phyloP scores from a whole-genome alignment of 345 rosid species.

The Pugionium dolabratum region DNA sequence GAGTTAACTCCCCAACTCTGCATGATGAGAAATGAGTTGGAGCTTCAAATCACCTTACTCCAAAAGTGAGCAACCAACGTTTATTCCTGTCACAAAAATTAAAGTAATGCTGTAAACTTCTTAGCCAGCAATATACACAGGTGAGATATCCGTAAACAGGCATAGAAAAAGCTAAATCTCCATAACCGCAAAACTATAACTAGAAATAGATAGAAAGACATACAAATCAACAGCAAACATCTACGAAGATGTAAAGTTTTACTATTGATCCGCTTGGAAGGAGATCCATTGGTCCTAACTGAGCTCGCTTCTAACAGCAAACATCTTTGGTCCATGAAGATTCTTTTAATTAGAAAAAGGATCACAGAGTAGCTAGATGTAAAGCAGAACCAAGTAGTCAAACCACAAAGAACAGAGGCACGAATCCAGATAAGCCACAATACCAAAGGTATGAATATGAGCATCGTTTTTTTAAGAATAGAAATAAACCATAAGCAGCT shows the following conservation, averaged over 20 bases:
- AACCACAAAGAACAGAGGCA: slow-evolving; percentile 3
- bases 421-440: not conserved
- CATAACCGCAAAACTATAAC: not conserved
- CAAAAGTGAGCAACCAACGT: slow-evolving; percentile 1
- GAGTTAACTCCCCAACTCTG: slow-evolving; percentile 48
- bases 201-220: not conserved
- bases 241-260: slow-evolving; percentile 9
- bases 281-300: not conserved
- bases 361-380: not conserved
- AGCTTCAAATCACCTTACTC: slow-evolving; percentile 22
- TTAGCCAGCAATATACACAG: slow-evolving; percentile 7
- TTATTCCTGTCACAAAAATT: slow-evolving; percentile 23
- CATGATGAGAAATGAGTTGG: slow-evolving; percentile 2
- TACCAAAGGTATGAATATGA: not conserved
- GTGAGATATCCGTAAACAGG: not conserved
- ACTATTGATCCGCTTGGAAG: not conserved
- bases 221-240: not conserved
- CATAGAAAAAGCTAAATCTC: not conserved
- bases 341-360: not conserved
- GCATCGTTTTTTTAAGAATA: no score
- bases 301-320: not conserved
- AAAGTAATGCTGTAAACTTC: not conserved
- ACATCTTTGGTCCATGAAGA: not conserved
- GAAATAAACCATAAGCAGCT: not conserved
- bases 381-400: slow-evolving; percentile 8